Evolutionary conservation across 257 asterid genomes (phyloP).

Genomic region (Fraxinus cuspidata): DNA sequence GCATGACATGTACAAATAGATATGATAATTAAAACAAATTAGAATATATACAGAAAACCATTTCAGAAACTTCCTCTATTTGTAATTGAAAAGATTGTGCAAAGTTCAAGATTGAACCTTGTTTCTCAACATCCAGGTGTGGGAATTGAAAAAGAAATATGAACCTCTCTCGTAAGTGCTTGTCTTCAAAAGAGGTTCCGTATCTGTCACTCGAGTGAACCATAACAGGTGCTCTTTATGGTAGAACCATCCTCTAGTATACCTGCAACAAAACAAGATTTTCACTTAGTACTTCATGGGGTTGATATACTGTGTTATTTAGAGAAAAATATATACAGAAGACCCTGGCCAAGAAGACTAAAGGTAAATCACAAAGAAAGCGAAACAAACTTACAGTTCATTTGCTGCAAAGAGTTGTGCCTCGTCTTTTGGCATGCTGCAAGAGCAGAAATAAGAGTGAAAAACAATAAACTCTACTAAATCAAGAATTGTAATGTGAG

Average conservation of each 20-base stretch:
- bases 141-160: constrained; percentile 70
- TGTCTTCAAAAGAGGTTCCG: constrained; percentile 72
- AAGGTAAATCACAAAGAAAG: constrained; percentile 5
- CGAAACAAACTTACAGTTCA: constrained; percentile 60
- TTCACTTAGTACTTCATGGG: not conserved
- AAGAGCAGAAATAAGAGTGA: constrained; percentile 28
- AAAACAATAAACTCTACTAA: constrained; percentile 28
- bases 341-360: not conserved
- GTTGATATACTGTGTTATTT: too few species aligned
- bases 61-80: too few species aligned
- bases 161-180: constrained; percentile 65
- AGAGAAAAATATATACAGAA: not conserved
- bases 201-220: constrained; percentile 29
- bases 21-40: too few species aligned
- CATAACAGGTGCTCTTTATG: constrained; percentile 48
- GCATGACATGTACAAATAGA: not conserved
- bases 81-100: not conserved
- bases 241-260: constrained; percentile 81
- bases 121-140: constrained; percentile 60
- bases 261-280: constrained; percentile 38
- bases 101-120: constrained; percentile 46
- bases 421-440: constrained; percentile 92
- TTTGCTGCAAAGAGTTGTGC: constrained; percentile 84
- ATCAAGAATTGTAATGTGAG: constrained; percentile 3
- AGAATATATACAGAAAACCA: not conserved